Conservation (phyloP, 441 rosid genomes). For the Geranium incanum region DNA sequence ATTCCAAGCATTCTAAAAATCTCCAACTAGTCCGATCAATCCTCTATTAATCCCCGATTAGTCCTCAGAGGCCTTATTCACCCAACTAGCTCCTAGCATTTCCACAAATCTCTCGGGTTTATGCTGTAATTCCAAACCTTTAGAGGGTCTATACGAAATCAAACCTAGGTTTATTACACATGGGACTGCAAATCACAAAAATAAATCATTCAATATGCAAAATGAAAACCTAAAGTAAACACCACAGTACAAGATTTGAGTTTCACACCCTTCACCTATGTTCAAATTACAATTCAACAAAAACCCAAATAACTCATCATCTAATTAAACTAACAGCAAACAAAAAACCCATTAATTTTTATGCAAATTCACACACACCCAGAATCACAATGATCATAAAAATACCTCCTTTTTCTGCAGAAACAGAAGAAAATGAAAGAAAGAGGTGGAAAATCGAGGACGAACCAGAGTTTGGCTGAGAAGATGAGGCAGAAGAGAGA, state of each 20-base stretch:
- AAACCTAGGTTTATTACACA: background rate
- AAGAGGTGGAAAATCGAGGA: background rate
- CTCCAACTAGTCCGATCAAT: too few relatives aligned
- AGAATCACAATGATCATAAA: background rate
- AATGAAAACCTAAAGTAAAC: background rate
- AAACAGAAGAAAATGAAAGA: background rate
- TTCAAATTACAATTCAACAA: background rate
- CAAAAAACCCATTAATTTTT: background rate
- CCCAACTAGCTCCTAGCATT: too few relatives aligned
- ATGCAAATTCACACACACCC: background rate
- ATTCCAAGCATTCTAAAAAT: too few relatives aligned
- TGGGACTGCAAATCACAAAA: background rate
- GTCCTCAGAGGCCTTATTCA: too few relatives aligned
- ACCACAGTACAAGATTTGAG: background rate
- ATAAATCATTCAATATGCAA: background rate
- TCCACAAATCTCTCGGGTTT: too few relatives aligned
- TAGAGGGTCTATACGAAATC: background rate
- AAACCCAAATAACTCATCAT: background rate
- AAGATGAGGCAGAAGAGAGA: constrained; percentile 32
- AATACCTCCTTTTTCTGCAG: background rate
- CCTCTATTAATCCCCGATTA: too few relatives aligned
- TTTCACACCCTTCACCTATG: background rate
- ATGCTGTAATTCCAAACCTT: background rate
- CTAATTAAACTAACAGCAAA: background rate
- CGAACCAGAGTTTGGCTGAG: constrained; percentile 35